Percentiles rank a stretch among this genome's conserved stretches.
Conservation (phyloP, 2,329 filamentous ascomycete species). For the Thielaviopsis euricoi region DNA sequence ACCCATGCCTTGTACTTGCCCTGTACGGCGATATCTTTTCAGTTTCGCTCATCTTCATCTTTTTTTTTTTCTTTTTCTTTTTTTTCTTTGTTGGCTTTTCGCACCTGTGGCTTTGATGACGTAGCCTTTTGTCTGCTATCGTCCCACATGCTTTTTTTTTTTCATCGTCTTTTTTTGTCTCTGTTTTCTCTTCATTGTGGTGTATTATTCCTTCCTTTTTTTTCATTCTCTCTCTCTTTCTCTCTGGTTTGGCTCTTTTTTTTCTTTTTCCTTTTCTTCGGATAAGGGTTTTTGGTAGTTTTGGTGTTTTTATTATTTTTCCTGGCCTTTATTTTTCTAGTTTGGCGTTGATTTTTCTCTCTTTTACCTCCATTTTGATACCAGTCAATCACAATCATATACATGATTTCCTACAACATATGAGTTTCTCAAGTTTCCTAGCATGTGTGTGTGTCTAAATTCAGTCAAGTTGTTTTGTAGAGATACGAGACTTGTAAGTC, state of each 20-base stretch:
- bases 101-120: neutral
- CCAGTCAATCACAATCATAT: neutral
- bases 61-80: neutral
- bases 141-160: neutral
- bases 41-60: too few relatives aligned
- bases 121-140: conserved; percentile 1
- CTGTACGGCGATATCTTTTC: too few relatives aligned
- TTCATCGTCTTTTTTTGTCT: conserved; percentile 3
- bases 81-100: neutral
- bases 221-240: neutral
- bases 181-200: neutral
- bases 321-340: neutral
- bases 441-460: too few relatives aligned
- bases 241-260: neutral
- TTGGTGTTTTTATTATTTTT: neutral
- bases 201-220: neutral
- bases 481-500: neutral
- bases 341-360: neutral
- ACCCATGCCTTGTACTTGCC: neutral
- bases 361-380: neutral
- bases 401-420: neutral
- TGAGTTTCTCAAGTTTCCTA: neutral
- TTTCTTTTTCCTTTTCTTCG: neutral
- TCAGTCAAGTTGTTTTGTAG: neutral
- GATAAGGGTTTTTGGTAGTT: neutral